Evolutionary conservation across 495 filamentous ascomycete species (phyloP), one percentile per base, ranked within the genome.

Genomic region (Penicillium simplicissimum): DNA sequence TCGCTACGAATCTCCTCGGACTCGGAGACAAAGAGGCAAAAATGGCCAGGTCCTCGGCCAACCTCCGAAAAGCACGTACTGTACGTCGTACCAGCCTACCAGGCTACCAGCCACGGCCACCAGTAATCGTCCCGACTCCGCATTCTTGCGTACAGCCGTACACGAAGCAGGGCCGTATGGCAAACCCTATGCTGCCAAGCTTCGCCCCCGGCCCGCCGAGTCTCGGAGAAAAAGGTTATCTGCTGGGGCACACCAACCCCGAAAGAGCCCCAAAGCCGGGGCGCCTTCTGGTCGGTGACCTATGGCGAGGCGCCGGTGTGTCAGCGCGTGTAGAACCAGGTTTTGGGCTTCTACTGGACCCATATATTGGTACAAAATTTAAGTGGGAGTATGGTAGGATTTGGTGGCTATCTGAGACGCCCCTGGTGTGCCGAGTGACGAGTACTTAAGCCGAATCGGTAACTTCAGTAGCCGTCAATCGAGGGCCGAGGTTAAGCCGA

Each of bases 181-280:
- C 55, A 55, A 62, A 59, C 31, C 56, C 35, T 33, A 55, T 43
- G 23, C 14, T 31, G 57, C 59, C 63, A 62, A 71, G 66, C 51
- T 59, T 61, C 33, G 25, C 38, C 60, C 48, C 57, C 54, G 59
- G 61, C 33, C 58, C 67, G 58, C 60, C 55, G 48, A 64, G 51
- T 58, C 53, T 64, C 57, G 59, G 56, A 57, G 28, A 49, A 56
- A 67, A 54, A 54, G 34, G 40, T 31, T 52, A 64, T 38, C 54
- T 57, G n/a, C 54, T 31, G 37, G 19, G 53, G 53, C 23, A 42
- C 37, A 42, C 37, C 52, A 55, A 11, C 37, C 40, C 40, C 34
- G 54, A 57, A 43, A 59, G 49, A 58, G 48, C 38, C 48, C 57
- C 54, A 49, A 35, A 34, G 49, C 43, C 54, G 43, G 48, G 21